These are phyloP conservation scores for Picea sitchensis DNA, from an alignment of 75 land plant species.

Conservation along the genomic window DNA sequence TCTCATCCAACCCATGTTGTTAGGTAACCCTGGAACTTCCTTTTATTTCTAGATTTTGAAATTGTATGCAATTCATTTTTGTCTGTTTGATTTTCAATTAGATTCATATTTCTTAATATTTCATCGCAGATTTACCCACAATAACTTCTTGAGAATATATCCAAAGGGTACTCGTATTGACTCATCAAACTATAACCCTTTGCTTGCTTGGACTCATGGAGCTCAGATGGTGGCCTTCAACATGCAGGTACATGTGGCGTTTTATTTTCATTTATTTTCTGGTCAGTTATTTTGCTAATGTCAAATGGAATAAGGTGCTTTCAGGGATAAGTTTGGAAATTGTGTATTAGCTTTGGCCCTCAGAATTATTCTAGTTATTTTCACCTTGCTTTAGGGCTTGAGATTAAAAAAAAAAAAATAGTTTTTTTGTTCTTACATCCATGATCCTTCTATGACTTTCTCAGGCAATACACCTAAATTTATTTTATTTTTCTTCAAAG, in stretches of 20 bases:
- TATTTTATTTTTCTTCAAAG: no score
- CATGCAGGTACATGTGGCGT: slow-evolving; percentile 61
- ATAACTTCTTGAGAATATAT: slow-evolving; percentile 64
- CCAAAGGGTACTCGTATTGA: slow-evolving; percentile 71
- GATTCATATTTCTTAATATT: background rate
- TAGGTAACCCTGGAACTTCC: slow-evolving; percentile 25
- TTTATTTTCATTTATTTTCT: background rate
- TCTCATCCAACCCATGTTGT: slow-evolving; percentile 34
- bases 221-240: slow-evolving; percentile 93
- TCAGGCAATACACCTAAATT: no score
- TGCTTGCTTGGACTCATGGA: slow-evolving; percentile 72
- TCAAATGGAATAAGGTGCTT: background rate
- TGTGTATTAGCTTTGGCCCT: background rate
- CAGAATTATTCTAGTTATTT: background rate
- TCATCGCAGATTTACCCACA: slow-evolving; percentile 60
- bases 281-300: background rate
- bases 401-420: no score
- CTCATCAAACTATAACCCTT: slow-evolving; percentile 81
- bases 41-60: slow-evolving; percentile 9
- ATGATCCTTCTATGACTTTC: no score
- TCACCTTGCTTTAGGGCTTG: background rate
- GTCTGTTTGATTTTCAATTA: background rate
- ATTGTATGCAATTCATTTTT: background rate
- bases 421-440: no score
- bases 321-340: background rate